Conservation (phyloP, 2,329 filamentous ascomycete species). For the Fusarium pininemorale region DNA sequence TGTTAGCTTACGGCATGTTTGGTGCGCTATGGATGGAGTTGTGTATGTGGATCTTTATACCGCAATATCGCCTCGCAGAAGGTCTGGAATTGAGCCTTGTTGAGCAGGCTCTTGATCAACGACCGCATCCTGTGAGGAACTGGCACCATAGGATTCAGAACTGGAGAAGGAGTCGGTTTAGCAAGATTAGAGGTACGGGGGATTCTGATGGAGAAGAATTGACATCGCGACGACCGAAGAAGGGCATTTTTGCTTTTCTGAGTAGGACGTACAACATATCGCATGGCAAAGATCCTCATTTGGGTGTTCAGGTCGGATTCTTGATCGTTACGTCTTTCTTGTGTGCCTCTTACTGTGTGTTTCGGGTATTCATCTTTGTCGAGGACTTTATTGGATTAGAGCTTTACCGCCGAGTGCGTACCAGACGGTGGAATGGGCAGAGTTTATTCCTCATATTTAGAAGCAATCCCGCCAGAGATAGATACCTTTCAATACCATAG, state of each 20-base stretch:
- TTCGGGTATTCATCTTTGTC: slow-evolving; percentile 2
- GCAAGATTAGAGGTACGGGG: not conserved
- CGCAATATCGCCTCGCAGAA: not conserved
- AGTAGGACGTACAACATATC: slow-evolving; percentile 9
- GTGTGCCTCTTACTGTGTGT: not conserved
- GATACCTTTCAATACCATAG: too few relatives aligned
- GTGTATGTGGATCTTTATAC: slow-evolving; percentile 17
- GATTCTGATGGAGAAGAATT: not conserved
- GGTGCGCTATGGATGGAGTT: slow-evolving; percentile 16
- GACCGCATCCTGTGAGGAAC: not conserved
- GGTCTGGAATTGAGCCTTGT: not conserved
- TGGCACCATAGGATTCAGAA: not conserved
- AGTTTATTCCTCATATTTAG: slow-evolving; percentile 25
- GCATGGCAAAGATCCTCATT: not conserved
- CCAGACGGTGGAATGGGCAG: slow-evolving; percentile 3
- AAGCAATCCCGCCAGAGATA: not conserved
- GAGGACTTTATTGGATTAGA: slow-evolving; percentile 8
- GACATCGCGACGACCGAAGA: not conserved
- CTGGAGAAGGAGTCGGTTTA: not conserved
- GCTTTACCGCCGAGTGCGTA: slow-evolving; percentile 2
- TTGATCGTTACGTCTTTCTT: not conserved
- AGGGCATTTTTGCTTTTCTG: not conserved
- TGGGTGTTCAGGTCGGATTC: slow-evolving; percentile 1
- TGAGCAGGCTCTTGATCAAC: not conserved
- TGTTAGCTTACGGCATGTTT: slow-evolving; percentile 3